phyloP scores from a whole-genome alignment of 2,329 filamentous ascomycete genomes.

The Pseudogymnoascus destructans region DNA sequence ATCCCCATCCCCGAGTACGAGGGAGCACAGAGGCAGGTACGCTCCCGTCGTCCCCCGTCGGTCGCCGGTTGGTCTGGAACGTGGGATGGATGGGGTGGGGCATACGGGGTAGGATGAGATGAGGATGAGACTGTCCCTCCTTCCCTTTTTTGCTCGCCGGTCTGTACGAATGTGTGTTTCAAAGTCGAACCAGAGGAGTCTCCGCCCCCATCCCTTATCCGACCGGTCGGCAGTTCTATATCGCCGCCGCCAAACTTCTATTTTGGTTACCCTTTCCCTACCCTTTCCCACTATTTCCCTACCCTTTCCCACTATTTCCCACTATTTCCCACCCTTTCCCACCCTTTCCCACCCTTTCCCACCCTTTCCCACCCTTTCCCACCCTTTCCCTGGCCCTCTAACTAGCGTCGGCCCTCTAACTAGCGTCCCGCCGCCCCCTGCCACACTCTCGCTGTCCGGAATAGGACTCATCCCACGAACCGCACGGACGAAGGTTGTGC shows the following conservation, averaged over 20 bases:
- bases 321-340: no score
- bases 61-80: no score
- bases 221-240: background rate
- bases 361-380: no score
- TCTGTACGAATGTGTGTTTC: background rate
- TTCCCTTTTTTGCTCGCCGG: background rate
- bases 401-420: no score
- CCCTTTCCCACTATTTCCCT: no score
- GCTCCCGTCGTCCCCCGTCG: background rate
- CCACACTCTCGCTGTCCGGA: background rate
- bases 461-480: background rate
- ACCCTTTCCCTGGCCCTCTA: no score
- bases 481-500: background rate
- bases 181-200: background rate
- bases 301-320: no score
- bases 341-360: no score
- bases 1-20: background rate
- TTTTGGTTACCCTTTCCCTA: no score
- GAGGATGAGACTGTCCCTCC: background rate
- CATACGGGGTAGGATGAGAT: background rate
- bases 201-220: background rate
- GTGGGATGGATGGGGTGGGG: no score
- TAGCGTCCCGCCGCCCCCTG: no score
- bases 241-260: no score
- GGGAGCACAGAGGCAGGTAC: background rate